Evolutionary conservation across 2,329 filamentous ascomycete genomes (phyloP), one percentile per base, ranked within the genome.

Genomic region (Calonectria hawksworthii): DNA sequence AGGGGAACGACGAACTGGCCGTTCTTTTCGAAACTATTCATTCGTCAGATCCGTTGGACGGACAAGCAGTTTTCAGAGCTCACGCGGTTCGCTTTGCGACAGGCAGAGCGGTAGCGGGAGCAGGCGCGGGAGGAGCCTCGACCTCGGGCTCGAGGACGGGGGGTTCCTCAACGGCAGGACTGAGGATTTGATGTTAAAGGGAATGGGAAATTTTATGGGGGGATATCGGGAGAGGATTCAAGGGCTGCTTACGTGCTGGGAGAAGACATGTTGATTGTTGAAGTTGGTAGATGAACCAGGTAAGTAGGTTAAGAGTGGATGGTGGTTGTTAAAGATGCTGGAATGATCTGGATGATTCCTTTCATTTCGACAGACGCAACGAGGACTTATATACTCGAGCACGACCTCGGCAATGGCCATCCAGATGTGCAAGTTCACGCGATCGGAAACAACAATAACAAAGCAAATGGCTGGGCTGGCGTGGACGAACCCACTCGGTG

Each of bases 131-230:
- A 38, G 56, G 56, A 38, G 36, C 56, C 28, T 56, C 30, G 52
- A 56, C 52, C 56, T 63, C 56, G 56, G 36, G 56, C 34, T 63
- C 34, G 56, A 63, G 34, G 34, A 41, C 34, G 16, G 23, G 56
- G n/a, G 56, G 56, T 63, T 63, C 56, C 56, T 63, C 56, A 36
- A 41, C 56, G 56, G 36, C 56, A 26, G 56, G 56, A 41, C 56
- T 63, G 56, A 63, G 36, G 56, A 44, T 63, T 28, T 28, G 56
- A 41, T 63, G 56, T 63, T 63, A 63, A 63, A 63, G 56, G 56
- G 56, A 63, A 63, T 63, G 56, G 56, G 56, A 63, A 56, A 56
- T 21, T 56, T 56, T 47, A 7, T 23, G 8, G 44, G 18, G 30
- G 21, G 51, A 3, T 30, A 36, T 14, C 16, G 34, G 23, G 8